These are phyloP conservation scores for Termitomyces sp. DNA, from an alignment of 768 basidiomycete species.

Conservation along the genomic window DNA sequence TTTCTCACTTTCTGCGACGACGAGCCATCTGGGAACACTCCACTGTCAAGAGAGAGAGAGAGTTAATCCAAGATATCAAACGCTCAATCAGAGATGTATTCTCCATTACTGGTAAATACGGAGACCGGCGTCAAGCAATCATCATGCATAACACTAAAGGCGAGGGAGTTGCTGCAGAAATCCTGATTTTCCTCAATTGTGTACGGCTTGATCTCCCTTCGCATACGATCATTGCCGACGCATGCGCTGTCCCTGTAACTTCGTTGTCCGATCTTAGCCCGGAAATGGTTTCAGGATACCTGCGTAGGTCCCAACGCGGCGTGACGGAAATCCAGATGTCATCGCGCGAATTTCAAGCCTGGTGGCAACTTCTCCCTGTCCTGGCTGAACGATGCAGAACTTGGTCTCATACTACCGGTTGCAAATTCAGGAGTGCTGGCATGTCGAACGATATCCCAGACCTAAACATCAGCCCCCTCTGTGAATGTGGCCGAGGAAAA, in stretches of 20 bases:
- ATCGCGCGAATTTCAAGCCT: constrained; percentile 26
- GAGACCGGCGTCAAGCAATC: constrained; percentile 10
- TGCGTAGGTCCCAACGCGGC: neutral
- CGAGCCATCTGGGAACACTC: constrained; percentile 10
- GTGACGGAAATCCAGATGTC: constrained; percentile 10
- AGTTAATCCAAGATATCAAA: constrained; percentile 6
- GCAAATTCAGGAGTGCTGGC: constrained; percentile 37
- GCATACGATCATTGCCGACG: constrained; percentile 48
- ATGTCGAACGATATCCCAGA: constrained; percentile 34
- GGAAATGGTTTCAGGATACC: neutral
- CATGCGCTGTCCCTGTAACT: constrained; percentile 37
- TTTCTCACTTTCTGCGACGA: constrained; percentile 15
- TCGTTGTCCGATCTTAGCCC: neutral
- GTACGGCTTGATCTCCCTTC: constrained; percentile 44
- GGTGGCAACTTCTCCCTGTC: constrained; percentile 48
- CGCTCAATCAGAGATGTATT: constrained; percentile 3
- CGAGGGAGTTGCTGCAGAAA: constrained; percentile 21
- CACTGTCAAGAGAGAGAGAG: neutral
- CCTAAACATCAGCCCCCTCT: constrained; percentile 36
- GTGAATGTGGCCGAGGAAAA: constrained; percentile 49
- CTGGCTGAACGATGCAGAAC: constrained; percentile 49
- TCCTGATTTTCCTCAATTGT: constrained; percentile 40
- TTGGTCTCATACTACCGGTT: constrained; percentile 42
- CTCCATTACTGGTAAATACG: neutral
- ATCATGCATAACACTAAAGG: constrained; percentile 14